Base-by-base conservation (phyloP, 805 yeast genomes). In the Kuraishia capsulata region DNA sequence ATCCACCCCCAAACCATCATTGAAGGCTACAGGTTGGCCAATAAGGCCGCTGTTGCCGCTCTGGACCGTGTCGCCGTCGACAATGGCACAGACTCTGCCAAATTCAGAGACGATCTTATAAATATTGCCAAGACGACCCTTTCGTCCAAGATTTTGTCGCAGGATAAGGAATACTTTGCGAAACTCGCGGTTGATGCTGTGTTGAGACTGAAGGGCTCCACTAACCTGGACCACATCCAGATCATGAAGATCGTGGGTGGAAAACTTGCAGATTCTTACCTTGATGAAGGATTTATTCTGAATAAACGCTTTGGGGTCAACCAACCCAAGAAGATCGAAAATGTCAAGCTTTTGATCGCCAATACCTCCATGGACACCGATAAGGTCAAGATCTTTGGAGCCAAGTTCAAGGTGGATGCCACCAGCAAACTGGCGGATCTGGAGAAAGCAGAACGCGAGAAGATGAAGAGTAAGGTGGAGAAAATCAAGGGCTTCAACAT, bases 1-100 rank as follows among this genome's bases (percentile, higher is more conserved):
- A 92, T 92, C 46, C 98, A 92, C 62, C 98, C 99, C 30, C 97
- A 90, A 62, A 90, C 97, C 4, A 90, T 92, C 54, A 88, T 92
- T 47, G 95, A 87, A 59, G 99, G 99, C 40, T 92, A 73, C 63
- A 73, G 97, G 62, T 76, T 87, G 47, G 98, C 97, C 3, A 68
- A 87, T 16, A 69, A 71, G 39, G 87, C 87, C n/a, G 96, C 98
- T 1, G 61, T 90, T 28, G 67, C 59, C 8, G 88, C 95, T n/a
- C 73, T 92, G 51, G 83, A 78, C 44, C 71, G 70, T 42, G 67
- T 76, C 31, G 89, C 97, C 1, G 78, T 83, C 20, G 89, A 92
- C 57, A 74, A 83, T 52, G 77, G 79, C 39, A 49, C 57, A 14
- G 65, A 83, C 52, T 48, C 65, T 19, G 81, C 65, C 26, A 61